Percentiles rank a stretch among this genome's conserved stretches.
phyloP scores from a whole-genome alignment of 2,329 filamentous ascomycete genomes.

The Coniochaeta prunicola region DNA sequence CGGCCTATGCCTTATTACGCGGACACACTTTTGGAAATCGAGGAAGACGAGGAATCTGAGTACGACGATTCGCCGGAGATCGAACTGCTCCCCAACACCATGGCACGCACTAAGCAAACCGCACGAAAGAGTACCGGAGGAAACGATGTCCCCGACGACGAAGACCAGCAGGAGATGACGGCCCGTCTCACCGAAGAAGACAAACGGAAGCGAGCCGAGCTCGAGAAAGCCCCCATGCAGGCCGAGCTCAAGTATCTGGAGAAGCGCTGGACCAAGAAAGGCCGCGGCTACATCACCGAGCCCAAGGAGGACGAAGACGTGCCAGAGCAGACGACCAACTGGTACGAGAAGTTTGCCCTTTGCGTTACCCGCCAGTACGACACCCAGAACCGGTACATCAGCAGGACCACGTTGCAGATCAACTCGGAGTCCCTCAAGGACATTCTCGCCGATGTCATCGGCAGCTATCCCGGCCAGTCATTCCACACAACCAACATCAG shows the following conservation, averaged over 20 bases:
- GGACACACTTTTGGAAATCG: background rate
- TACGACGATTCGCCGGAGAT: background rate
- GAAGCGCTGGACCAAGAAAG: conserved; percentile 20
- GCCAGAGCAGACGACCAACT: conserved; percentile 19
- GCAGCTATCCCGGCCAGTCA: conserved; percentile 17
- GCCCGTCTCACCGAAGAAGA: conserved; percentile 11
- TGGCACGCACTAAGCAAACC: conserved; percentile 2
- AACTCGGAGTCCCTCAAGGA: conserved; percentile 17
- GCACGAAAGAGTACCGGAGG: background rate
- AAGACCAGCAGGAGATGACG: conserved; percentile 10
- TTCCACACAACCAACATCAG: conserved; percentile 14
- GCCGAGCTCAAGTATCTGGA: conserved; percentile 24
- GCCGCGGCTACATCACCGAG: conserved; percentile 19
- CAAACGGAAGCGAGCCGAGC: conserved; percentile 14
- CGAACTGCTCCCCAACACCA: background rate
- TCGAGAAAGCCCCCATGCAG: conserved; percentile 19
- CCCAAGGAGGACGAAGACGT: conserved; percentile 19
- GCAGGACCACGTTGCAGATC: conserved; percentile 11
- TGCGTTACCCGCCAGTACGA: conserved; percentile 16
- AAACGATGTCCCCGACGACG: conserved; percentile 8
- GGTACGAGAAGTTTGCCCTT: conserved; percentile 22
- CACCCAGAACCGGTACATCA: conserved; percentile 8
- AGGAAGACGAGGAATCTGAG: background rate
- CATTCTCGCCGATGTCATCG: conserved; percentile 14
- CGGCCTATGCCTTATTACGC: background rate